Percentiles rank a stretch among this genome's conserved stretches.
Evolutionary conservation across 139 green algal genomes (phyloP).

Genomic region (Asterochloris erici): DNA sequence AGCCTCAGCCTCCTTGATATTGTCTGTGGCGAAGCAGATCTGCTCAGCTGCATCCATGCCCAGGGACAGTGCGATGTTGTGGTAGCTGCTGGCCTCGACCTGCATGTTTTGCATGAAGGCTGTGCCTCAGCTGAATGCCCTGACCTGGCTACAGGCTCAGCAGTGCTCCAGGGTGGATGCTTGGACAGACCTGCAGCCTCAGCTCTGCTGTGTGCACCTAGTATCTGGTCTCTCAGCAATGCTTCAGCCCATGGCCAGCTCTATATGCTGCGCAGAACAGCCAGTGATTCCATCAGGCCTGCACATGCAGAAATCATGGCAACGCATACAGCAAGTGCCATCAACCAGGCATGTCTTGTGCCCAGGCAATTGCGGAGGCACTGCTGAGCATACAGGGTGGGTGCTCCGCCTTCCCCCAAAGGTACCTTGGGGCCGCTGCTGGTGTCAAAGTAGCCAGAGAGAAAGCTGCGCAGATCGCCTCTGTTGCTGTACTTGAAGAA

Average conservation of each 20-base stretch:
- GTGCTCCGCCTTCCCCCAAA: too few species aligned
- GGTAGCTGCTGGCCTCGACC: constrained; percentile 62
- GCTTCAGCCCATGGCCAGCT: not conserved
- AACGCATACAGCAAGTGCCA: too few species aligned
- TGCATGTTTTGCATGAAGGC: constrained; percentile 13
- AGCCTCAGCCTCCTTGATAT: constrained; percentile 74
- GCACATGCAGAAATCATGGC: too few species aligned
- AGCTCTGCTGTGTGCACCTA: too few species aligned
- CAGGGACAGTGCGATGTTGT: constrained; percentile 79
- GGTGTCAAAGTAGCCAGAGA: constrained; percentile 95
- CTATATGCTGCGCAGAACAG: not conserved
- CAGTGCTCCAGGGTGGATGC: not conserved
- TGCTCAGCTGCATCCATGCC: constrained; percentile 59
- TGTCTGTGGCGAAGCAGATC: constrained; percentile 89
- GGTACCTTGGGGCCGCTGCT: constrained; percentile 67
- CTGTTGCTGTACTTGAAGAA: constrained; percentile 58
- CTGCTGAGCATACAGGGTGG: too few species aligned
- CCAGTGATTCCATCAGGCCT: too few species aligned
- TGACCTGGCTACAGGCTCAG: not conserved
- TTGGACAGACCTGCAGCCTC: not conserved
- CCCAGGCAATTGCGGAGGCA: too few species aligned
- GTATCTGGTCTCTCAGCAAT: not conserved
- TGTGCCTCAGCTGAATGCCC: too few species aligned
- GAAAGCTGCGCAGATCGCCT: constrained; percentile 82
- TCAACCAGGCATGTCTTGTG: too few species aligned